These are phyloP conservation scores for Xylariales sp. DNA, from an alignment of 2,329 filamentous ascomycete genomes.

Conservation along the genomic window DNA sequence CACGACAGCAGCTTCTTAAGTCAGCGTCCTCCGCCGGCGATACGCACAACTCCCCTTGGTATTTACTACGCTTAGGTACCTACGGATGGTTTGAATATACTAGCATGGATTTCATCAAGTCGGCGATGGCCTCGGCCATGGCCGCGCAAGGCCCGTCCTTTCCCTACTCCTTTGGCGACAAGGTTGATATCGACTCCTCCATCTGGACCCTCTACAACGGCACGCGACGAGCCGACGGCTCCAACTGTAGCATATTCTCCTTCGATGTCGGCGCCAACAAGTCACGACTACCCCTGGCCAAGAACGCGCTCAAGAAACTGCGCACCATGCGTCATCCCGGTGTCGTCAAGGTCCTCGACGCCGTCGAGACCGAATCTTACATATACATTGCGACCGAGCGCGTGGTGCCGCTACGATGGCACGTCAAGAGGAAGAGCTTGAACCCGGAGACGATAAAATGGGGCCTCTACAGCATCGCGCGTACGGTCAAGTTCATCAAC, in stretches of 20 bases:
- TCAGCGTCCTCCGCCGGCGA: not conserved
- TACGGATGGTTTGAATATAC: slow-evolving; percentile 35
- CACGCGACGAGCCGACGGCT: slow-evolving; percentile 91
- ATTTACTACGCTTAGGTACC: slow-evolving; percentile 22
- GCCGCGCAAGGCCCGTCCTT: slow-evolving; percentile 88
- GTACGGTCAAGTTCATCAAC: slow-evolving; percentile 96
- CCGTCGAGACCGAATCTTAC: slow-evolving; percentile 94
- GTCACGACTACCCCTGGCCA: slow-evolving; percentile 84
- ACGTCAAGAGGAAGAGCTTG: slow-evolving; percentile 86
- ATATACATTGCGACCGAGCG: slow-evolving; percentile 97
- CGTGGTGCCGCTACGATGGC: slow-evolving; percentile 87
- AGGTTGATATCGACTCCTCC: slow-evolving; percentile 90
- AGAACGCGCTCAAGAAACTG: slow-evolving; percentile 93
- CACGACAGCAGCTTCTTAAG: slow-evolving; percentile 6
- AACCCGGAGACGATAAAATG: slow-evolving; percentile 96
- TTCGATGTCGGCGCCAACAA: slow-evolving; percentile 89
- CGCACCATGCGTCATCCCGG: slow-evolving; percentile 94
- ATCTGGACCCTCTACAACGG: slow-evolving; percentile 98
- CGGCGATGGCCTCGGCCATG: slow-evolving; percentile 95
- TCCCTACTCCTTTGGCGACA: slow-evolving; percentile 91
- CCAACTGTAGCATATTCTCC: slow-evolving; percentile 94
- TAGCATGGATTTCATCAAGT: slow-evolving; percentile 96
- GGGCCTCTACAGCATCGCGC: slow-evolving; percentile 88
- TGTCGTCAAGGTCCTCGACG: slow-evolving; percentile 92
- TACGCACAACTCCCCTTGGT: not conserved